Percentiles rank a stretch among this genome's conserved stretches.
Evolutionary conservation across 495 filamentous ascomycete genomes (phyloP).

Genomic region (Tuber aestivum): DNA sequence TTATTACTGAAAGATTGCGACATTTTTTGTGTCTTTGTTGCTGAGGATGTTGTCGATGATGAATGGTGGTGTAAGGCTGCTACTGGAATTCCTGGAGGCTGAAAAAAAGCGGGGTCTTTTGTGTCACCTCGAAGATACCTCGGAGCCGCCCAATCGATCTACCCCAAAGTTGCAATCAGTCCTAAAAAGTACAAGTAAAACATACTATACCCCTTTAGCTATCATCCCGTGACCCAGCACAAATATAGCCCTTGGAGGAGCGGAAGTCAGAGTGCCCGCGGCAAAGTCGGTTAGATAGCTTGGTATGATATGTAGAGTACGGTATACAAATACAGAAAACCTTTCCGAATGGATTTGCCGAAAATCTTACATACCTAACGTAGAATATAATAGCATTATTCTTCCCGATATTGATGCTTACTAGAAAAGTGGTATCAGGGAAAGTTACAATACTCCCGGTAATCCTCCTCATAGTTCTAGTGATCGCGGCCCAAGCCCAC

Average conservation of each 20-base stretch:
- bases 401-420: too few relatives aligned
- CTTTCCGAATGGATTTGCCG: too few relatives aligned
- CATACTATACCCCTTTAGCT: background rate
- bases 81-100: background rate
- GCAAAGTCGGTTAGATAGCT: too few relatives aligned
- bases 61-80: background rate
- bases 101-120: background rate
- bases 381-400: too few relatives aligned
- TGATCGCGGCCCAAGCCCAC: background rate
- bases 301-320: too few relatives aligned
- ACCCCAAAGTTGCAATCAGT: background rate
- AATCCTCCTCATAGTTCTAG: background rate
- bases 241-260: background rate
- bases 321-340: too few relatives aligned
- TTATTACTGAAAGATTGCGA: background rate
- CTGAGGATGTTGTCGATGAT: background rate
- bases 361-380: too few relatives aligned
- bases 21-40: background rate
- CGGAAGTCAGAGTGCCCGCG: too few relatives aligned
- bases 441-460: background rate
- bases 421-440: too few relatives aligned
- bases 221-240: background rate
- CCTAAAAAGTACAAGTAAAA: too few relatives aligned
- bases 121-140: background rate
- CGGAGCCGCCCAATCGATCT: accelerated